Percentiles rank a stretch among this genome's conserved stretches.
Evolutionary conservation across 1,284 basidiomycete species (phyloP).

Genomic region (Coniferiporia weirii): DNA sequence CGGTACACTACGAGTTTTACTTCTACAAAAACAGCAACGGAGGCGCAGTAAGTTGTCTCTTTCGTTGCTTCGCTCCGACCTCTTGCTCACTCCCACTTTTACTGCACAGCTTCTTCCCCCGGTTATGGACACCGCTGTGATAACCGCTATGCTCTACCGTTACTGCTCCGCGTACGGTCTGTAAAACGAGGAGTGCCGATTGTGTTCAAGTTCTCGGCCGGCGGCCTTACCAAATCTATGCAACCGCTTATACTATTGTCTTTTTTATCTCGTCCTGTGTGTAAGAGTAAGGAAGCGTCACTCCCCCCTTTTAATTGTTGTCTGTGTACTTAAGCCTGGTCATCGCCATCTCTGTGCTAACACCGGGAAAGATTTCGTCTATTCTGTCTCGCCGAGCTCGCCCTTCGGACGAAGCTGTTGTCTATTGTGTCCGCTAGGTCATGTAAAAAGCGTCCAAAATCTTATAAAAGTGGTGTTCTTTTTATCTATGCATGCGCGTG

Average conservation of each 20-base stretch:
- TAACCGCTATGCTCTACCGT: conserved; percentile 78
- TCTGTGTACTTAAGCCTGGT: not conserved
- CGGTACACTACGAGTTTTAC: conserved; percentile 78
- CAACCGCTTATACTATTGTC: not conserved
- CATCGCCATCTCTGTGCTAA: not conserved
- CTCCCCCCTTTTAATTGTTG: not conserved
- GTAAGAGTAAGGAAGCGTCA: not conserved
- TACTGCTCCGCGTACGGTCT: conserved; percentile 66
- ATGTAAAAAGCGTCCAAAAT: not conserved
- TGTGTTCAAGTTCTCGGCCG: not conserved
- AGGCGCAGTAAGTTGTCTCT: conserved; percentile 55
- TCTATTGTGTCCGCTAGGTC: not conserved
- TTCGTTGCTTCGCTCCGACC: conserved; percentile 11
- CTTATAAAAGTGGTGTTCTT: not conserved
- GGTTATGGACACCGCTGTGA: conserved; percentile 79
- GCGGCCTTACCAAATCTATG: not conserved
- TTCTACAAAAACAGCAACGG: conserved; percentile 66
- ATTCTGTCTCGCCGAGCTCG: not conserved
- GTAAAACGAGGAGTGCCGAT: conserved; percentile 29
- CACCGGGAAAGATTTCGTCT: not conserved
- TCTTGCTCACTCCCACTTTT: not conserved
- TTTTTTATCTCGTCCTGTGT: not conserved
- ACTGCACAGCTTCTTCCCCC: conserved; percentile 68
- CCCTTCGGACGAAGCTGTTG: not conserved
- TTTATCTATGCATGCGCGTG: not conserved